phyloP scores from a whole-genome alignment of 139 green algal species.

The Protoeuglena noctilucae region DNA sequence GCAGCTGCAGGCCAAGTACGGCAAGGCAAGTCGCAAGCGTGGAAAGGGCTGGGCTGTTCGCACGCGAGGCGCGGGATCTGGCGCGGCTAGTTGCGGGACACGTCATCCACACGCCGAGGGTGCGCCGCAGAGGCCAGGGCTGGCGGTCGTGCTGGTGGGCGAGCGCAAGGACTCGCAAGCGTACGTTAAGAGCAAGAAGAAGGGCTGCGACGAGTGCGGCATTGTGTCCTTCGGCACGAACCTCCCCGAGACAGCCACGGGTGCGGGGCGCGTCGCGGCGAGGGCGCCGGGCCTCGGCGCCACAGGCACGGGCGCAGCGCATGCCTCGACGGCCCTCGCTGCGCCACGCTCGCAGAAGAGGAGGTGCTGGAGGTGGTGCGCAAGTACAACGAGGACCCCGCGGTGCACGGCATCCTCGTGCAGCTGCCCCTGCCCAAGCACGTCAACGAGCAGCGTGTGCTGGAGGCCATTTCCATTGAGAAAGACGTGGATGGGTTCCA shows the following conservation, averaged over 20 bases:
- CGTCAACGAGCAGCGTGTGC: constrained; percentile 72
- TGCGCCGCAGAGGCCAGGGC: too few relatives aligned
- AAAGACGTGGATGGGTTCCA: constrained; percentile 98
- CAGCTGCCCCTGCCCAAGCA: constrained; percentile 72
- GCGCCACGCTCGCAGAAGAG: too few relatives aligned
- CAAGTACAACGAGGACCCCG: constrained; percentile 51
- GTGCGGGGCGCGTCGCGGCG: too few relatives aligned
- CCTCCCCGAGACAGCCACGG: constrained; percentile 18
- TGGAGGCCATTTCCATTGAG: constrained; percentile 55
- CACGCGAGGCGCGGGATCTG: too few relatives aligned
- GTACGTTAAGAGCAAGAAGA: constrained; percentile 85
- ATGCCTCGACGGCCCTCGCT: too few relatives aligned
- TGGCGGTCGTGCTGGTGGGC: constrained; percentile 86
- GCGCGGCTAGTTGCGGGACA: too few relatives aligned
- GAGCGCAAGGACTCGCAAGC: constrained; percentile 70
- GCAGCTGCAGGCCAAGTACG: not conserved
- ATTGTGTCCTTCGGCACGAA: constrained; percentile 17
- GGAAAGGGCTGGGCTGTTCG: too few relatives aligned
- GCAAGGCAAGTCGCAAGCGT: too few relatives aligned
- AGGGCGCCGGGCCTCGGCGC: too few relatives aligned
- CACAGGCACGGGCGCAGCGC: too few relatives aligned
- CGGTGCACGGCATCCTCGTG: constrained; percentile 89
- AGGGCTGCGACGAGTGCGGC: constrained; percentile 50
- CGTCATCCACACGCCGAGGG: too few relatives aligned
- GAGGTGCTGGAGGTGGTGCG: constrained; percentile 28